Evolutionary conservation across 768 basidiomycete genomes (phyloP).

Genomic region (Leucocoprinus sp.): DNA sequence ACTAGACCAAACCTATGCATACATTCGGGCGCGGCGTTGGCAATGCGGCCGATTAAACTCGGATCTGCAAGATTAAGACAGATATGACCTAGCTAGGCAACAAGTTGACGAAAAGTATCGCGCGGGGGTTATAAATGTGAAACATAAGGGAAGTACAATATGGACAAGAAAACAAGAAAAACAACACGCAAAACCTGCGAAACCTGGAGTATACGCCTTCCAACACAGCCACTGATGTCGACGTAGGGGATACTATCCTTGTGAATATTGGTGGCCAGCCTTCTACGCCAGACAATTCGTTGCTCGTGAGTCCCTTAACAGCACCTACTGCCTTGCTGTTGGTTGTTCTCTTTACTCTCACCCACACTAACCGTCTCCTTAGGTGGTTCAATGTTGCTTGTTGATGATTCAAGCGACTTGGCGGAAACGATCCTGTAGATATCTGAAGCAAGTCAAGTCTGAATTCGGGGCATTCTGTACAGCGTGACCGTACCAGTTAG

Average conservation of each 20-base stretch:
- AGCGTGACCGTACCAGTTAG: constrained; percentile 59
- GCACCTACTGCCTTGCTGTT: constrained; percentile 51
- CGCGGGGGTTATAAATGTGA: background rate
- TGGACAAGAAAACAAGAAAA: constrained; percentile 1
- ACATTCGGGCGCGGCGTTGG: no score
- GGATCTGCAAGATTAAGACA: background rate
- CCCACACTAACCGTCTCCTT: constrained; percentile 84
- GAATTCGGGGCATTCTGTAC: background rate
- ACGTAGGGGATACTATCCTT: background rate
- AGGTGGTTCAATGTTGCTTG: constrained; percentile 68
- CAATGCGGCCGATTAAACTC: no score
- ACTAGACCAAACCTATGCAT: constrained; percentile 1
- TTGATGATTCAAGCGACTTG: constrained; percentile 86
- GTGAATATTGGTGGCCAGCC: background rate
- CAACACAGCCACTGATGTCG: background rate
- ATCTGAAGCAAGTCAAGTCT: constrained; percentile 39
- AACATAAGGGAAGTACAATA: constrained; percentile 6
- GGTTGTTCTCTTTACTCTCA: constrained; percentile 57
- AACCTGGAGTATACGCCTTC: no score
- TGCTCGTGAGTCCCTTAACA: constrained; percentile 32
- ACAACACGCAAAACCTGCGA: constrained; percentile 2
- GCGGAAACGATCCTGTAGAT: constrained; percentile 97
- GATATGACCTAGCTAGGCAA: background rate
- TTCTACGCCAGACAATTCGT: constrained; percentile 3
- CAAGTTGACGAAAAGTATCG: background rate